Percentiles rank a stretch among this genome's conserved stretches.
Conservation (phyloP, 768 basidiomycete species). For the Russula virescens region DNA sequence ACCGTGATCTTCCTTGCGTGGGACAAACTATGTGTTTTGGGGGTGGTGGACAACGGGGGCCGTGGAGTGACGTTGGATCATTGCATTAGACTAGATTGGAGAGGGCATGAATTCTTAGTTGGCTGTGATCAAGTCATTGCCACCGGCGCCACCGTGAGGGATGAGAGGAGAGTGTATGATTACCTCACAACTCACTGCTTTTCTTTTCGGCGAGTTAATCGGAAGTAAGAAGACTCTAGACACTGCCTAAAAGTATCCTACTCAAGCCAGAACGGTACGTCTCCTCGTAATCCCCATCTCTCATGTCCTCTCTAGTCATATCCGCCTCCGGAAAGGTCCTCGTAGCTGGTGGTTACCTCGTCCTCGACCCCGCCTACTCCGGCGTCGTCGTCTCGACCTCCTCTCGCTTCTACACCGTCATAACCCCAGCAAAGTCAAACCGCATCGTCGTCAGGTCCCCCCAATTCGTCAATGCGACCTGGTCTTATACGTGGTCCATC, state of each 20-base stretch:
- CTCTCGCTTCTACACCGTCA: constrained; percentile 86
- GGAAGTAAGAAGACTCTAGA: background rate
- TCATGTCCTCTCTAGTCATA: constrained; percentile 52
- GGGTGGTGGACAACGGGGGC: too few species aligned
- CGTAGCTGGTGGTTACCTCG: constrained; percentile 93
- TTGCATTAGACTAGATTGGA: background rate
- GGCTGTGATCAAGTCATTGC: background rate
- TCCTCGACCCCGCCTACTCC: constrained; percentile 80
- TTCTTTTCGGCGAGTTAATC: constrained; percentile 2
- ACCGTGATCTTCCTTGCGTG: too few species aligned
- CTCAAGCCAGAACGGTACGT: background rate
- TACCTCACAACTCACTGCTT: background rate
- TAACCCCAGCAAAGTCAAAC: constrained; percentile 39
- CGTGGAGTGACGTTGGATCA: too few species aligned
- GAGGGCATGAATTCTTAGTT: background rate
- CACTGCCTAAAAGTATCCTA: background rate
- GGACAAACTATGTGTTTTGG: too few species aligned
- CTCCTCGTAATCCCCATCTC: background rate
- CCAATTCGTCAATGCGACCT: constrained; percentile 78
- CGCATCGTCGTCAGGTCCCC: constrained; percentile 78
- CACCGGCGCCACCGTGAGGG: background rate
- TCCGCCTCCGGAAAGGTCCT: constrained; percentile 96
- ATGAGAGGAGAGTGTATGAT: background rate
- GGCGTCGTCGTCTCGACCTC: constrained; percentile 90
- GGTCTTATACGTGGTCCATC: constrained; percentile 58